Conservation (phyloP, 495 filamentous ascomycete species). For the Lasiosphaeris hirsuta region DNA sequence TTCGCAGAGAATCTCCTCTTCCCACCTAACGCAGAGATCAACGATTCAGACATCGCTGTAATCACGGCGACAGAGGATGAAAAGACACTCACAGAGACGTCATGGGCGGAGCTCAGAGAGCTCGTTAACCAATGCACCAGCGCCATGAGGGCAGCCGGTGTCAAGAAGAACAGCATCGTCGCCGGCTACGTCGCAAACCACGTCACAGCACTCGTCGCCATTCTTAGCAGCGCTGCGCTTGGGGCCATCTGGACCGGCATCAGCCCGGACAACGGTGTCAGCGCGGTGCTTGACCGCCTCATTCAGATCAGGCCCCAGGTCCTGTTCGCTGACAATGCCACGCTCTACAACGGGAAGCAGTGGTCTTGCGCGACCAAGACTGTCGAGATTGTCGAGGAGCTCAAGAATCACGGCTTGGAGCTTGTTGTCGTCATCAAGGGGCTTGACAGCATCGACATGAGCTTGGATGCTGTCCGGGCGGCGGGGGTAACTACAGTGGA, state of each 20-base stretch:
- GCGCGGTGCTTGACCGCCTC: slow-evolving; percentile 72
- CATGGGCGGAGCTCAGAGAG: slow-evolving; percentile 80
- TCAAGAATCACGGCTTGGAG: slow-evolving; percentile 57
- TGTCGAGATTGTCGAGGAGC: slow-evolving; percentile 59
- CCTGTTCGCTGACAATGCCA: slow-evolving; percentile 82
- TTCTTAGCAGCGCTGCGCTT: slow-evolving; percentile 74
- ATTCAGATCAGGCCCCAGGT: slow-evolving; percentile 76
- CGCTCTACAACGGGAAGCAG: slow-evolving; percentile 82
- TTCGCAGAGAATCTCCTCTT: slow-evolving; percentile 92
- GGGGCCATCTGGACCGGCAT: slow-evolving; percentile 91
- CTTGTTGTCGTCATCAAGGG: slow-evolving; percentile 70
- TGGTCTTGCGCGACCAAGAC: slow-evolving; percentile 72
- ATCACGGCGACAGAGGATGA: slow-evolving; percentile 70
- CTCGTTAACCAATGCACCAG: slow-evolving; percentile 69
- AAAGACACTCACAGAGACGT: slow-evolving; percentile 57
- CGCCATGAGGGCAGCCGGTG: slow-evolving; percentile 63
- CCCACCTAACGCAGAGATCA: slow-evolving; percentile 48
- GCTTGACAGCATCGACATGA: slow-evolving; percentile 45
- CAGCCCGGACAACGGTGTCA: slow-evolving; percentile 75
- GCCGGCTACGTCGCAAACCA: slow-evolving; percentile 85
- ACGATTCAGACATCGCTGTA: slow-evolving; percentile 62
- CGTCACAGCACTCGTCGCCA: slow-evolving; percentile 74
- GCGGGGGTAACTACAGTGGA: slow-evolving; percentile 48
- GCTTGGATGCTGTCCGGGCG: slow-evolving; percentile 44
- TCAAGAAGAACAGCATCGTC: slow-evolving; percentile 69